Evolutionary conservation across 1,284 basidiomycete genomes (phyloP), one percentile per base, ranked within the genome.

Genomic region (Microstroma glucosiphilum): DNA sequence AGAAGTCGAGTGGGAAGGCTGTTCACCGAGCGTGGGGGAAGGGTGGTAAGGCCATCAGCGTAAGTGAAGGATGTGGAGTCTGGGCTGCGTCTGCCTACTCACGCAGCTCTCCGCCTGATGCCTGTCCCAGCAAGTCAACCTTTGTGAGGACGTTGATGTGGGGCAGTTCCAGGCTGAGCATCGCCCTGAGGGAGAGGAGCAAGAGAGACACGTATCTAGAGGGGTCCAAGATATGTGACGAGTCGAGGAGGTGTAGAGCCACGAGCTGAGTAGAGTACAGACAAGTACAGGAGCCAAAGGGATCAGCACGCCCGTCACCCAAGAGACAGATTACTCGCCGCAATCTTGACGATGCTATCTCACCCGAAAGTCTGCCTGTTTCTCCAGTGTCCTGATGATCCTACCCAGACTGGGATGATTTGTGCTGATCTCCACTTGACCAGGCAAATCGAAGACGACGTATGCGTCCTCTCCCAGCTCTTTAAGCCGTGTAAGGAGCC

Each of bases 1-100:
- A 98, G 80, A 91, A 99, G 70, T 94, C 91, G 49, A 98, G 86
- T 75, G 94, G 96, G 83, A 98, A 97, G 43, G 92, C 92, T 94
- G 71, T 19, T 60, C 66, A 59, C 60, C 55, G 48, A 56, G 60
- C 62, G 2, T 17, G 23, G 41, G 58, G 11, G 40, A 21, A 21
- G 17, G 17, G 43, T n/a, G 43, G 30, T 37, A n/a, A n/a, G n/a
- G n/a, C n/a, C n/a, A n/a, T n/a, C n/a, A n/a, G n/a, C n/a, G 30
- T 37, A 4, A 37, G 30, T 9, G 30, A 4, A 37, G 3, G 30
- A 37, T 37, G 30, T 37, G 3, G n/a, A n/a, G n/a, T n/a, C n/a
- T n/a, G n/a, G n/a, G n/a, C n/a, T n/a, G n/a, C n/a, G n/a, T n/a
- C n/a, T n/a, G n/a, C n/a, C n/a, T n/a, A 48, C 43, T 48, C 43